Percentiles rank a stretch among this genome's conserved stretches.
These are phyloP conservation scores for Chlorella sorokiniana DNA, from an alignment of 139 green algal species.

Conservation along the genomic window DNA sequence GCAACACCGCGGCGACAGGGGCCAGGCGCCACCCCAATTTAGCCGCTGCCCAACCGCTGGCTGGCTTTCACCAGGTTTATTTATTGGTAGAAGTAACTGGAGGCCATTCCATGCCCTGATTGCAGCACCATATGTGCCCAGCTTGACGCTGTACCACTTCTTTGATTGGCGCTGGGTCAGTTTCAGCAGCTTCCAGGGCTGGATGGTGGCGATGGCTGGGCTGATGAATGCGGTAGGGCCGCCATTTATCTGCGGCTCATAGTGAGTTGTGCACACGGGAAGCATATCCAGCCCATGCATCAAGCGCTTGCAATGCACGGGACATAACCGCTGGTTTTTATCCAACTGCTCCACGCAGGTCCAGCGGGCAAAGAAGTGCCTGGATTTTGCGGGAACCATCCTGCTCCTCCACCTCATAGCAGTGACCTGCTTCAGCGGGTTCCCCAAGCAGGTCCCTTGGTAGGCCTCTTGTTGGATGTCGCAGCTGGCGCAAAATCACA, in stretches of 20 bases:
- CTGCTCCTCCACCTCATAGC: constrained; percentile 83
- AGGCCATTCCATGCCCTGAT: neutral
- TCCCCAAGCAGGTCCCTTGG: constrained; percentile 74
- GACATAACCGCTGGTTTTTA: neutral
- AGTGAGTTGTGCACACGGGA: neutral
- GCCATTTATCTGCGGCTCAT: constrained; percentile 43
- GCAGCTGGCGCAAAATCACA: neutral
- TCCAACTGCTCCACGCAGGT: constrained; percentile 64
- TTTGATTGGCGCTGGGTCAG: constrained; percentile 64
- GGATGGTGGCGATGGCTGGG: constrained; percentile 56
- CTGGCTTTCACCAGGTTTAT: neutral
- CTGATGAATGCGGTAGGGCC: constrained; percentile 57
- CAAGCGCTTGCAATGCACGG: neutral
- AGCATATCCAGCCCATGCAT: neutral
- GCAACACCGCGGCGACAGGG: neutral
- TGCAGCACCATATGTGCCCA: constrained; percentile 62
- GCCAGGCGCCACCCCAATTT: too few species aligned
- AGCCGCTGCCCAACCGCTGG: neutral
- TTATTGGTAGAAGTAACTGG: neutral
- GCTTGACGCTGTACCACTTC: constrained; percentile 60
- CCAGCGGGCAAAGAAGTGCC: constrained; percentile 93
- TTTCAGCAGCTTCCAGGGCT: constrained; percentile 61
- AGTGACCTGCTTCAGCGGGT: constrained; percentile 58
- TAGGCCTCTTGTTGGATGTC: constrained; percentile 33
- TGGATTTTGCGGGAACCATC: constrained; percentile 89